Conservation (phyloP, 2,329 filamentous ascomycete genomes). For the Fusarium nisikadoi region DNA sequence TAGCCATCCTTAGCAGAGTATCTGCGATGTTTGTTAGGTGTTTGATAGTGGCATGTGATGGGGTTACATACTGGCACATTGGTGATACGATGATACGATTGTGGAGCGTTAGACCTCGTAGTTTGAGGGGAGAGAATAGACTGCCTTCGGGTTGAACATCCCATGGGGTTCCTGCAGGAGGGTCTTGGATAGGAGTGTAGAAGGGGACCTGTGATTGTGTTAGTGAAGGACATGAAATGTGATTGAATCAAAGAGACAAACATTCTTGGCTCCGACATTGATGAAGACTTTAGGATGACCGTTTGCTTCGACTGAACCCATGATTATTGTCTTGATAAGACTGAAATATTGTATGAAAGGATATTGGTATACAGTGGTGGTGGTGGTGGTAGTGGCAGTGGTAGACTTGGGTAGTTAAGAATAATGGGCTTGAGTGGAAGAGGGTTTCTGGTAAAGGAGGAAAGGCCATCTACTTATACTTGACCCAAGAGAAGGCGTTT, state of each 20-base stretch:
- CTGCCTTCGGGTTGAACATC: constrained; percentile 39
- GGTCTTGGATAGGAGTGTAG: constrained; percentile 41
- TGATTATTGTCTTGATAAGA: background rate
- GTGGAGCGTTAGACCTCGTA: constrained; percentile 56
- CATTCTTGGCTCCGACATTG: constrained; percentile 35
- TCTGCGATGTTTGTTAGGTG: constrained; percentile 2
- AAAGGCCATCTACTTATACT: constrained; percentile 6
- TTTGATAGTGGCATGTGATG: rapidly evolving
- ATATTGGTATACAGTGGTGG: background rate
- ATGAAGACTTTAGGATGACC: constrained; percentile 27
- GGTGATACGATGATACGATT: constrained; percentile 60
- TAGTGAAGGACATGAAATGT: background rate
- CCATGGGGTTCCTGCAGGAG: constrained; percentile 41
- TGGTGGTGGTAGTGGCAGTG: background rate
- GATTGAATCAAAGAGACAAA: background rate
- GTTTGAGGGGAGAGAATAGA: constrained; percentile 57
- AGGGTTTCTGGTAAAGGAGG: background rate
- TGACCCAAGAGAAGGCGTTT: too few species aligned
- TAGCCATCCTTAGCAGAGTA: constrained; percentile 54
- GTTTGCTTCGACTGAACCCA: constrained; percentile 3
- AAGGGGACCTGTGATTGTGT: constrained; percentile 31
- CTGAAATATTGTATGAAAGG: background rate
- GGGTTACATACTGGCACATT: constrained; percentile 57
- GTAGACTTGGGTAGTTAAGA: background rate
- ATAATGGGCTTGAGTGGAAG: background rate